These are phyloP conservation scores for Penicillium parvum DNA, from an alignment of 495 filamentous ascomycete genomes.

Conservation along the genomic window DNA sequence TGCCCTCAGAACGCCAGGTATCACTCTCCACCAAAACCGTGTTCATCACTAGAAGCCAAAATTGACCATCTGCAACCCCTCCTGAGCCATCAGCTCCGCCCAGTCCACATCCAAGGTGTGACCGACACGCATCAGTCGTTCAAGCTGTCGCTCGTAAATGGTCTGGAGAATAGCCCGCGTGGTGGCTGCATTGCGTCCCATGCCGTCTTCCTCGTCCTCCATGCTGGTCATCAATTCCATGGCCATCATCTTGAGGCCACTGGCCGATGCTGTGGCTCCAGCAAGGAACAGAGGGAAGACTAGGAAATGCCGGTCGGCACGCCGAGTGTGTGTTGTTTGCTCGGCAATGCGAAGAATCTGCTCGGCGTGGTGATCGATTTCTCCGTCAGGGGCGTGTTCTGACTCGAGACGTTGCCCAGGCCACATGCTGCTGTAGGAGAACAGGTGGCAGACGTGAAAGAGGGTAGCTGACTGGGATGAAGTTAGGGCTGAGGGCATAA, in stretches of 20 bases:
- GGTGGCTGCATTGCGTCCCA: conserved; percentile 46
- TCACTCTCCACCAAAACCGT: conserved; percentile 4
- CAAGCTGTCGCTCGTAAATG: conserved; percentile 47
- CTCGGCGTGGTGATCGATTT: conserved; percentile 39
- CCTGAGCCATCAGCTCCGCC: conserved; percentile 40
- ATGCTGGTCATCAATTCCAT: conserved; percentile 48
- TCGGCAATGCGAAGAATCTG: conserved; percentile 46
- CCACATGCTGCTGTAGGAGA: conserved; percentile 50
- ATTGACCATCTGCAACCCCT: conserved; percentile 41
- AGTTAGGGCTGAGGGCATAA: not conserved
- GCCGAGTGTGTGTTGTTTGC: conserved; percentile 20
- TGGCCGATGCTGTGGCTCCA: conserved; percentile 40
- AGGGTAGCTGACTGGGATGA: conserved; percentile 38
- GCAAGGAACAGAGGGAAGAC: conserved; percentile 57
- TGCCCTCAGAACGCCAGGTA: conserved; percentile 8
- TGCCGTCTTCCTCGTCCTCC: conserved; percentile 42
- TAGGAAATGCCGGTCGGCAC: conserved; percentile 42
- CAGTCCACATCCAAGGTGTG: conserved; percentile 42
- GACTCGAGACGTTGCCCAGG: conserved; percentile 39
- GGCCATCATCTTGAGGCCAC: conserved; percentile 44
- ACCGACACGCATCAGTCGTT: conserved; percentile 31
- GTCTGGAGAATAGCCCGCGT: conserved; percentile 46
- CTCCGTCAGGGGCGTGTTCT: conserved; percentile 27
- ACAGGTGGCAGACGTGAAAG: conserved; percentile 47
- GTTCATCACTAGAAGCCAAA: conserved; percentile 24